Percentiles rank a stretch among this genome's conserved stretches.
Evolutionary conservation across 805 yeast species (phyloP).

Genomic region (Lipomyces yamadae): DNA sequence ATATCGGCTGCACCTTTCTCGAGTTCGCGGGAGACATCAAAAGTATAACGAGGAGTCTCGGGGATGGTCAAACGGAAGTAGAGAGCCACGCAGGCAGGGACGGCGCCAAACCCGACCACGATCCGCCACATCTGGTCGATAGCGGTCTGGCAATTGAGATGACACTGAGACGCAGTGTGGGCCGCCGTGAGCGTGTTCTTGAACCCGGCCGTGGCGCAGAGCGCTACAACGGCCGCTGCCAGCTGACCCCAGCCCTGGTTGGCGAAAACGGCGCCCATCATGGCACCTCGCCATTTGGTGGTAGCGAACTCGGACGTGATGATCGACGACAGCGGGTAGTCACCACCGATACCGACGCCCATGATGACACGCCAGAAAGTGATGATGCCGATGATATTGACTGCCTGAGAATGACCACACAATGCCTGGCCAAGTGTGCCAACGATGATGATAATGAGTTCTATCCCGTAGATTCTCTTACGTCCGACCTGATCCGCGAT

Average conservation of each 20-base stretch:
- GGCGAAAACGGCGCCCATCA: slow-evolving; percentile 94
- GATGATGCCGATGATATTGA: slow-evolving; percentile 61
- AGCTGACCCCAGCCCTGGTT: slow-evolving; percentile 98
- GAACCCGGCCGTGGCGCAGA: slow-evolving; percentile 77
- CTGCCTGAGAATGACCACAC: slow-evolving; percentile 59
- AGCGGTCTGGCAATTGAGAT: slow-evolving; percentile 72
- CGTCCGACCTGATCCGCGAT: slow-evolving; percentile 83
- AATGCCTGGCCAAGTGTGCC: slow-evolving; percentile 81
- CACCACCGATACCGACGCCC: slow-evolving; percentile 99
- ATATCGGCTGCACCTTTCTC: slow-evolving; percentile 62
- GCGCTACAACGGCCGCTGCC: slow-evolving; percentile 81
- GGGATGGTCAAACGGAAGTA: slow-evolving; percentile 94
- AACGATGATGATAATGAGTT: slow-evolving; percentile 79
- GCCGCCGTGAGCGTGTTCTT: slow-evolving; percentile 63
- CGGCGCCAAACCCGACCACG: slow-evolving; percentile 84
- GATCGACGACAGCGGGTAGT: slow-evolving; percentile 91
- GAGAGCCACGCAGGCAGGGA: slow-evolving; percentile 80
- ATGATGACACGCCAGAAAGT: slow-evolving; percentile 78
- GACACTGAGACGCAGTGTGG: slow-evolving; percentile 49
- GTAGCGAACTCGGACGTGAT: slow-evolving; percentile 91
- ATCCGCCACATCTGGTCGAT: slow-evolving; percentile 96
- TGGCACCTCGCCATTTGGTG: slow-evolving; percentile 97
- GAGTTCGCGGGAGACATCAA: slow-evolving; percentile 70
- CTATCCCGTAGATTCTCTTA: slow-evolving; percentile 84
- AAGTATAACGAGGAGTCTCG: slow-evolving; percentile 89